phyloP scores from a whole-genome alignment of 106 monocot species.

The Dioscorea dumetorum region DNA sequence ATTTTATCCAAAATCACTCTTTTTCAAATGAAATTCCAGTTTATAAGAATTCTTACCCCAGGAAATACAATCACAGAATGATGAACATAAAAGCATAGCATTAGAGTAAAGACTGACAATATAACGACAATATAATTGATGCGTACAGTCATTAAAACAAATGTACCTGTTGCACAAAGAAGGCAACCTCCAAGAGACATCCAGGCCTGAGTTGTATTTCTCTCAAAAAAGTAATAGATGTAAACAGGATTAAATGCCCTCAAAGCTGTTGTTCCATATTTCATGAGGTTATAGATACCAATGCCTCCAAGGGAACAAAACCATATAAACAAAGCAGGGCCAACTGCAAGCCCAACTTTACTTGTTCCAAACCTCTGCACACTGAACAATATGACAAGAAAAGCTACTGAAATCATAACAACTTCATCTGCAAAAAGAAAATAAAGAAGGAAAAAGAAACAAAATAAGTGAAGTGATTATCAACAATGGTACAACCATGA shows the following conservation, averaged over 20 bases:
- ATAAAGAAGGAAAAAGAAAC: no score
- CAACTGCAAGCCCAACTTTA: constrained; percentile 81
- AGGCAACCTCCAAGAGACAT: constrained; percentile 82
- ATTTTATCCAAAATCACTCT: no score
- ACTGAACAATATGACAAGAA: constrained; percentile 74
- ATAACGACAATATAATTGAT: no score
- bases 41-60: no score
- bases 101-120: no score
- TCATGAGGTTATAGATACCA: constrained; percentile 77
- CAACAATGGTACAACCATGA: neutral
- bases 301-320: constrained; percentile 77
- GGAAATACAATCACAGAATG: no score
- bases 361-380: constrained; percentile 85
- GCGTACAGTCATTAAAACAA: neutral
- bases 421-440: constrained; percentile 53
- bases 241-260: constrained; percentile 74
- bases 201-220: constrained; percentile 66
- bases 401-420: constrained; percentile 81
- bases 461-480: neutral
- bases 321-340: constrained; percentile 88
- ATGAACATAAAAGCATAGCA: no score
- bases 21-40: no score
- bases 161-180: constrained; percentile 76
- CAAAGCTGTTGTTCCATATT: constrained; percentile 49
- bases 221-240: constrained; percentile 59